These are phyloP conservation scores for Aspergillus sp. DNA, from an alignment of 2,329 filamentous ascomycete genomes.

Conservation along the genomic window DNA sequence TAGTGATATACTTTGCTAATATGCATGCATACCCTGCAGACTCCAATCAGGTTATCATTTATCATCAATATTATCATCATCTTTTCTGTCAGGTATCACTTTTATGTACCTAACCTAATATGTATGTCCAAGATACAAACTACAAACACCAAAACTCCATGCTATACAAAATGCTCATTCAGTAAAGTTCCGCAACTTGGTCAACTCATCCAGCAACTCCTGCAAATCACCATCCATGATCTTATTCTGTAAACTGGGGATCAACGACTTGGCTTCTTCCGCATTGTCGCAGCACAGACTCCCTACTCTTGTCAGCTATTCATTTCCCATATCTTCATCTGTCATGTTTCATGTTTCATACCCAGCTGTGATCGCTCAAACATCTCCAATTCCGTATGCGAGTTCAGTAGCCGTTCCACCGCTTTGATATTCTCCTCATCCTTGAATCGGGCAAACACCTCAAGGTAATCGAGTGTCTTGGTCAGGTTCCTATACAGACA, in stretches of 20 bases:
- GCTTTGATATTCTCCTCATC: conserved; percentile 90
- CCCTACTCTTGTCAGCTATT: conserved; percentile 46
- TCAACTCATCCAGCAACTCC: conserved; percentile 83
- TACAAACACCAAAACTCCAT: conserved; percentile 23
- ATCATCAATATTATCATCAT: no score
- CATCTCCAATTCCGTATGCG: conserved; percentile 71
- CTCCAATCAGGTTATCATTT: no score
- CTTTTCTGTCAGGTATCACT: background rate
- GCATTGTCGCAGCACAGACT: conserved; percentile 87
- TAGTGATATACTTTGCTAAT: no score
- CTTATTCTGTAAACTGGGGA: conserved; percentile 83
- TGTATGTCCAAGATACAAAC: background rate
- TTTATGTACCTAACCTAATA: background rate
- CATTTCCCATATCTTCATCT: background rate
- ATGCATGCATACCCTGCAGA: no score
- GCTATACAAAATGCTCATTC: conserved; percentile 19
- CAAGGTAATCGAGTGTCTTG: conserved; percentile 88
- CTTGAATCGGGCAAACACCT: conserved; percentile 93
- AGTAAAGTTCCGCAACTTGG: conserved; percentile 61
- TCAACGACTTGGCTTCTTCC: conserved; percentile 94
- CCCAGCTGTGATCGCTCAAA: conserved; percentile 93
- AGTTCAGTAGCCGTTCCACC: conserved; percentile 80
- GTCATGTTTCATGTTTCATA: conserved; percentile 33
- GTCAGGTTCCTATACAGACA: conserved; percentile 63
- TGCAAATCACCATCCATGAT: conserved; percentile 85